Base-by-base conservation (phyloP, 345 rosid genomes). In the Salix koriyanagi region DNA sequence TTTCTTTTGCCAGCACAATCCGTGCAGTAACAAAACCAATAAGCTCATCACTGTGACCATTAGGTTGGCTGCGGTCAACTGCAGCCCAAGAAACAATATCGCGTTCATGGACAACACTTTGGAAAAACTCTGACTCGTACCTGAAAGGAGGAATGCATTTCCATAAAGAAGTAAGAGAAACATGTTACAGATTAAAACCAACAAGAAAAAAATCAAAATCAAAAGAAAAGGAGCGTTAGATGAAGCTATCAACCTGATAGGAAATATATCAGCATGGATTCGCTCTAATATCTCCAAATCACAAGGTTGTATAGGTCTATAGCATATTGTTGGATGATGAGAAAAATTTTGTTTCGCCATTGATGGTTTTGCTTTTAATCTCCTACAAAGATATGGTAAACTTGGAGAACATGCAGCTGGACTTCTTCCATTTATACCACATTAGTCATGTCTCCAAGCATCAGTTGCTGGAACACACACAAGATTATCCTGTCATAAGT, bases 31-130 rank as follows among this genome's bases (percentile, higher is more conserved):
- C 91, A 82, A 95, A 95, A 76, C 99, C 99, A 86, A 95, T 88
- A 73, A 93, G 90, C 83, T 91, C 97, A 66, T 95, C 94, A 71
- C 84, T 81, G 26, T 77, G 79, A 80, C 88, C 95, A 81, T 91
- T 83, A 60, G 91, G 89, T 36, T 91, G 90, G 80, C 87, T 87
- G 65, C 91, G 86, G 79, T 95, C 97, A 79, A 91, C 89, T 74
- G 97, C 99, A 83, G 90, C 99, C 97, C 97, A 95, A 18, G 99
- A 88, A 79, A 95, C 85, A 68, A 93, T 91, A 77, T 91, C 93
- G 64, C 83, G 87, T 72, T 88, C 90, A 84, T 85, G 86, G 65
- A 95, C 99, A 84, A 89, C 97, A 81, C 86, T 90, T 81, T 89
- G 97, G 86, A 93, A 95, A 84, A 91, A 93, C 84, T 93, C 97